Evolutionary conservation across 2,329 filamentous ascomycete species (phyloP).

Genomic region (Colletotrichum sansevieriae): DNA sequence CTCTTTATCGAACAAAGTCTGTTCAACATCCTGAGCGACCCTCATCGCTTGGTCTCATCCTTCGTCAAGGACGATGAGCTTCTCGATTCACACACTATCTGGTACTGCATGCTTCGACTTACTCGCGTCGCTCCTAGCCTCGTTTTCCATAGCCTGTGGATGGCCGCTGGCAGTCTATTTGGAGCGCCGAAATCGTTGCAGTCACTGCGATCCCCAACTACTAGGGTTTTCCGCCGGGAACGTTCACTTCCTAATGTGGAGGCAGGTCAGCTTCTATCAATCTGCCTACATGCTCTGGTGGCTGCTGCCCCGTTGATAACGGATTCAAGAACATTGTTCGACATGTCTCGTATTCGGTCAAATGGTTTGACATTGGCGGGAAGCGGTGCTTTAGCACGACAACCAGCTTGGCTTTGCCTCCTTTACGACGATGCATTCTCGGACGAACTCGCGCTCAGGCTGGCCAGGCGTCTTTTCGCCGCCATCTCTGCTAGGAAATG

Average conservation of each 20-base stretch:
- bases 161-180: constrained; percentile 70
- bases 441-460: constrained; percentile 69
- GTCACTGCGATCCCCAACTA: constrained; percentile 54
- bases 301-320: constrained; percentile 67
- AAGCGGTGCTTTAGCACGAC: constrained; percentile 59
- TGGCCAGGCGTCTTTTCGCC: constrained; percentile 70
- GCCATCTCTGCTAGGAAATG: constrained; percentile 67
- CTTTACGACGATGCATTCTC: constrained; percentile 74
- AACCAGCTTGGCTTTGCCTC: constrained; percentile 65
- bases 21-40: constrained; percentile 73
- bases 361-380: constrained; percentile 64
- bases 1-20: constrained; percentile 74
- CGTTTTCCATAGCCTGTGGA: constrained; percentile 75
- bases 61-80: constrained; percentile 67
- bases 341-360: constrained; percentile 72
- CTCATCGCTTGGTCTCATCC: constrained; percentile 66
- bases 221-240: constrained; percentile 53
- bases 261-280: constrained; percentile 67
- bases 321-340: constrained; percentile 63
- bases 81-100: constrained; percentile 72
- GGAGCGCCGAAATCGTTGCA: constrained; percentile 63
- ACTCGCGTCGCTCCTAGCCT: constrained; percentile 68
- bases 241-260: constrained; percentile 61
- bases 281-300: constrained; percentile 73
- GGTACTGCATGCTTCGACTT: constrained; percentile 73